Base-by-base conservation (phyloP, 2,329 filamentous ascomycete genomes). In the Alternaria consortialis region DNA sequence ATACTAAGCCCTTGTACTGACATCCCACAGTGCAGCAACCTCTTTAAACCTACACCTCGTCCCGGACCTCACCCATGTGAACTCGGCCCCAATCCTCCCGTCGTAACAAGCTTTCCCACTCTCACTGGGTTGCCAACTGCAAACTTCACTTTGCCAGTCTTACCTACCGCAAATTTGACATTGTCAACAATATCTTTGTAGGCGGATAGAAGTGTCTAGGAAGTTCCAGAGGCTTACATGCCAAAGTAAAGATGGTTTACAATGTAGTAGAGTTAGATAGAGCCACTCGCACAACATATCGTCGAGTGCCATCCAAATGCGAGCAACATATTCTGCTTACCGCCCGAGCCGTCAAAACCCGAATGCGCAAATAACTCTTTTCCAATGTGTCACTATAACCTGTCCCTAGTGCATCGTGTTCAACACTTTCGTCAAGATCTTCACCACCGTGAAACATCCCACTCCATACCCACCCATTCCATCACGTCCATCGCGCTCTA, bases 61-160 rank as follows among this genome's bases (percentile, higher is more conserved):
- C 65, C 72, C 0, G 74, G 74, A 15, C 64, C 56, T 7, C 66
- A 75, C 46, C 74, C 74, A 11, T 76, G 74, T 58, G 73, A 75
- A 39, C 25, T 74, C 5, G 61, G 65, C 0, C 64, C 63, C 5
- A 61, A 59, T 51, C 65, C 63, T 27, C 44, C 52, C 11, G 20
- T 50, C 5, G 17, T 56, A 9, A 55, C 52, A 12, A 32, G 23
- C 12, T 51, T 44, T 32, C 57, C 57, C 15, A 56, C 32, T n/a
- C 27, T 60, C 13, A 58, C 56, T 20, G 50, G 25, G 20, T 32
- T 37, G 25, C 60, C 56, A 17, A 63, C 32, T 50, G 46, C 31
- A 9, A 61, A 50, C 12, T 29, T 61, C 13, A 58, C 53, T n/a
- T 39, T 56, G 17, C 56, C 63, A n/a, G 31, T 39, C 25, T 31